Conservation (phyloP, 495 filamentous ascomycete genomes). For the Pseudotulostoma volvatum region DNA sequence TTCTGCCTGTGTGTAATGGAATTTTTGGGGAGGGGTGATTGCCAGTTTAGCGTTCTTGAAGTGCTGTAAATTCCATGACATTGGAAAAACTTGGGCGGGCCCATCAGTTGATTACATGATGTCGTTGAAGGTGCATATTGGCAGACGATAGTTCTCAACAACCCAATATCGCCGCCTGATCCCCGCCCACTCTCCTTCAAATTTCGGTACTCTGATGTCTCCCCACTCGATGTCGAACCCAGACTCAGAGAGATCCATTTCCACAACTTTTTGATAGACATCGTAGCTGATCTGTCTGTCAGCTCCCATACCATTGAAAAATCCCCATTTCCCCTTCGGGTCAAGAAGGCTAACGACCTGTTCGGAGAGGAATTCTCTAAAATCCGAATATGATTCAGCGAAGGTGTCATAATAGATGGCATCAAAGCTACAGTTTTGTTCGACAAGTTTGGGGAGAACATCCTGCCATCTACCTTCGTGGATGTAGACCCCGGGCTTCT, state of each 20-base stretch:
- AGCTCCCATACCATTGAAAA: constrained; percentile 92
- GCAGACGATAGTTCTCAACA: constrained; percentile 56
- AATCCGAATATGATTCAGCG: constrained; percentile 74
- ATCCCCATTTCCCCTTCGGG: constrained; percentile 60
- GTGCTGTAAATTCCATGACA: no score
- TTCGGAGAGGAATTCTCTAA: constrained; percentile 79
- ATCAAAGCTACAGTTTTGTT: constrained; percentile 59
- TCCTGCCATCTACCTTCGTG: constrained; percentile 78
- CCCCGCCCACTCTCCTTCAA: constrained; percentile 63
- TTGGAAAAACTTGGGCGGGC: no score
- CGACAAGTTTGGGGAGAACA: constrained; percentile 51
- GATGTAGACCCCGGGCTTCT: constrained; percentile 45
- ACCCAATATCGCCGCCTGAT: constrained; percentile 80
- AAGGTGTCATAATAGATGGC: constrained; percentile 98
- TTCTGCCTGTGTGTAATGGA: no score
- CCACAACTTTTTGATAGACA: constrained; percentile 82
- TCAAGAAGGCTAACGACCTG: constrained; percentile 65
- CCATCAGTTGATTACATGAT: no score
- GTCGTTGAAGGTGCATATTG: no score
- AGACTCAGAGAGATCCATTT: constrained; percentile 82
- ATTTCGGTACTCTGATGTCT: constrained; percentile 50
- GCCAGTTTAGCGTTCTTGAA: no score
- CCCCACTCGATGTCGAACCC: constrained; percentile 84
- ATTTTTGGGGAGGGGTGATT: no score
- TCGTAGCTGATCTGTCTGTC: constrained; percentile 88